Percentiles rank a stretch among this genome's conserved stretches.
phyloP scores from a whole-genome alignment of 768 basidiomycete species.

The Xerocomellus chrysenteron region DNA sequence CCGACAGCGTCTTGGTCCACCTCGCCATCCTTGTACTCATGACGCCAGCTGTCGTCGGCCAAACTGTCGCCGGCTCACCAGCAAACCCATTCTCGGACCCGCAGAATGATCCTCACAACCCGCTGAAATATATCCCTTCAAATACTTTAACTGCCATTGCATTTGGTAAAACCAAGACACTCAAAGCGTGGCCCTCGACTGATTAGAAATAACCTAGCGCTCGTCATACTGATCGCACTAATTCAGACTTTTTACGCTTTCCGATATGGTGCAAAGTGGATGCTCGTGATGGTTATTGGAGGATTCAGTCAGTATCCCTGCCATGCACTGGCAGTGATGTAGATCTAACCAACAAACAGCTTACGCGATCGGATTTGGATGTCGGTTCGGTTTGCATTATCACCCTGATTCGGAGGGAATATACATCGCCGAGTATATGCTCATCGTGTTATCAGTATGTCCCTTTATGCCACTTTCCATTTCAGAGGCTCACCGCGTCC shows the following conservation, averaged over 20 bases:
- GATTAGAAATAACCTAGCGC: conserved; percentile 17
- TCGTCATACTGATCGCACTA: conserved; percentile 40
- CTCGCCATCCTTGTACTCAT: not conserved
- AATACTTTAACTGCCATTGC: conserved; percentile 52
- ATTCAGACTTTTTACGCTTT: conserved; percentile 43
- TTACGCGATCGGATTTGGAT: conserved; percentile 54
- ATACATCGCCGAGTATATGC: conserved; percentile 57
- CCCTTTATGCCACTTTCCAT: conserved; percentile 6
- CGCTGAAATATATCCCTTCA: conserved; percentile 54
- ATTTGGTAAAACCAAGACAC: conserved; percentile 36
- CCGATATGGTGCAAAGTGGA: conserved; percentile 52
- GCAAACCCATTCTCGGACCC: conserved; percentile 38
- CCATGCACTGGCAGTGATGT: not conserved
- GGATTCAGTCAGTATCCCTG: conserved; percentile 44
- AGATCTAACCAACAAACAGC: conserved; percentile 33
- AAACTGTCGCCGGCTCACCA: conserved; percentile 1
- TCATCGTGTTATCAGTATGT: conserved; percentile 55
- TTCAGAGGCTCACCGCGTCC: not conserved
- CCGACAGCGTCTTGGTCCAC: not conserved
- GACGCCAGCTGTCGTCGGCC: not conserved
- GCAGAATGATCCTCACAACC: conserved; percentile 51
- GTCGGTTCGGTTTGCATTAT: conserved; percentile 53
- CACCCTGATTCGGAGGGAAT: conserved; percentile 52
- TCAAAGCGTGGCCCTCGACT: not conserved
- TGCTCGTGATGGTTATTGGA: conserved; percentile 64